Evolutionary conservation across 116 monocot genomes (phyloP).

Genomic region (Dioscorea cayenensis): DNA sequence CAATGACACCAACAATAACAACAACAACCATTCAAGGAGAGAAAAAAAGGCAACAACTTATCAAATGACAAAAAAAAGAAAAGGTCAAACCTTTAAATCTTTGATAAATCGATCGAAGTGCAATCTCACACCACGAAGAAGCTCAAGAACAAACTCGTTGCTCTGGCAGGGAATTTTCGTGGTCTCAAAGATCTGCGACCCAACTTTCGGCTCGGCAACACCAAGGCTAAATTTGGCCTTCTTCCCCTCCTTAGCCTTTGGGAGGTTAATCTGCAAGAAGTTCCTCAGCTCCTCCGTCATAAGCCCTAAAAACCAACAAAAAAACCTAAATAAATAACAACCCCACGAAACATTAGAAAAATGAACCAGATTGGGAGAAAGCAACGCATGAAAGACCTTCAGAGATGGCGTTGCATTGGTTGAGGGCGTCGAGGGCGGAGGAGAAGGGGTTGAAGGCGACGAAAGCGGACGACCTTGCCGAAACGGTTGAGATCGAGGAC

Average conservation of each 20-base stretch:
- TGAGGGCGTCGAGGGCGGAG: slow-evolving; percentile 82
- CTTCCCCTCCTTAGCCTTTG: slow-evolving; percentile 67
- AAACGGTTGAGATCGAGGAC: slow-evolving; percentile 71
- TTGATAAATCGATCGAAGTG: slow-evolving; percentile 82
- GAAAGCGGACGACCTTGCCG: slow-evolving; percentile 74
- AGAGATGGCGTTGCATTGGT: slow-evolving; percentile 88
- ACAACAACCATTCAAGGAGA: not conserved
- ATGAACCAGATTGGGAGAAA: not conserved
- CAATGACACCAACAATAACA: not conserved
- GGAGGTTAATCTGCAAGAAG: slow-evolving; percentile 76
- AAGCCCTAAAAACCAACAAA: slow-evolving; percentile 30
- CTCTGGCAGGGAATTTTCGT: slow-evolving; percentile 80
- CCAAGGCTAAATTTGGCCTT: slow-evolving; percentile 78
- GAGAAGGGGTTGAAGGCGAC: slow-evolving; percentile 72
- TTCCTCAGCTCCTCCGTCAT: slow-evolving; percentile 78
- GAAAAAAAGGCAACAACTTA: not conserved
- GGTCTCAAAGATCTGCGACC: slow-evolving; percentile 72
- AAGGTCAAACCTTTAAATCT: slow-evolving; percentile 57
- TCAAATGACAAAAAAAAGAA: not conserved
- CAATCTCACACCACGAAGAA: slow-evolving; percentile 71
- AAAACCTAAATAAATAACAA: no score
- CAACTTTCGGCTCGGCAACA: slow-evolving; percentile 73
- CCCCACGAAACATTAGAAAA: not conserved
- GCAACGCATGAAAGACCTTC: slow-evolving; percentile 33
- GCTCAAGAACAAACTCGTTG: slow-evolving; percentile 75